Conservation (phyloP, 306 rosid genomes). For the barrel medic (Medicago truncatula) region DNA sequence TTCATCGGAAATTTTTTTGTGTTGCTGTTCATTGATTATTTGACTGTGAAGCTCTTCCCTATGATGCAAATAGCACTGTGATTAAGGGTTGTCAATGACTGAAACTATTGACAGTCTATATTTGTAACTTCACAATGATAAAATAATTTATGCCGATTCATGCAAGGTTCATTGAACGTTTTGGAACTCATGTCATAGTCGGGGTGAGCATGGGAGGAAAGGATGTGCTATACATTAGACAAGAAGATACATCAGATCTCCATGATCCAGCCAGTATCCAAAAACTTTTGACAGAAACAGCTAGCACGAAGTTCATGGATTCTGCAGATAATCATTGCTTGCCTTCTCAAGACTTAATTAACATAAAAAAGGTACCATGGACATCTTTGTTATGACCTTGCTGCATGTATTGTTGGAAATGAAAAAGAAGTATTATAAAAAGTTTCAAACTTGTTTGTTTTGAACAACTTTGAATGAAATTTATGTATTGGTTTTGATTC, state of each 20-base stretch:
- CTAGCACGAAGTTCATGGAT: conserved; percentile 65
- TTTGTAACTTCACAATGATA: neutral
- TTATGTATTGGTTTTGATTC: too few relatives aligned
- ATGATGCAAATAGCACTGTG: neutral
- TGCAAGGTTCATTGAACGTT: conserved; percentile 76
- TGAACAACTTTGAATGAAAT: too few relatives aligned
- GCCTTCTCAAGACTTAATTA: neutral
- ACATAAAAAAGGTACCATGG: neutral
- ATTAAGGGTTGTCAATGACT: neutral
- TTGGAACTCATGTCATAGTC: conserved; percentile 85
- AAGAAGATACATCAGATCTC: conserved; percentile 67
- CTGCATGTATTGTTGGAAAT: neutral
- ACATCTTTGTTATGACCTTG: neutral
- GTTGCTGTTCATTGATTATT: neutral
- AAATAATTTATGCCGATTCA: neutral
- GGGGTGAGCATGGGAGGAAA: conserved; percentile 94
- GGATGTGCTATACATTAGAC: conserved; percentile 81
- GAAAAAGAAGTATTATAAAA: too few relatives aligned
- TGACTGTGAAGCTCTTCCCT: neutral
- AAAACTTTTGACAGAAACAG: conserved; percentile 65
- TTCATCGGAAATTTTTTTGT: neutral
- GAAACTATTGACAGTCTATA: neutral
- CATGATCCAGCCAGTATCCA: conserved; percentile 64
- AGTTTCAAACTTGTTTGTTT: too few relatives aligned
- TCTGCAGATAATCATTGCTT: conserved; percentile 9